Conservation (phyloP, 2,329 filamentous ascomycete species). For the Verticillium albo-atrum region DNA sequence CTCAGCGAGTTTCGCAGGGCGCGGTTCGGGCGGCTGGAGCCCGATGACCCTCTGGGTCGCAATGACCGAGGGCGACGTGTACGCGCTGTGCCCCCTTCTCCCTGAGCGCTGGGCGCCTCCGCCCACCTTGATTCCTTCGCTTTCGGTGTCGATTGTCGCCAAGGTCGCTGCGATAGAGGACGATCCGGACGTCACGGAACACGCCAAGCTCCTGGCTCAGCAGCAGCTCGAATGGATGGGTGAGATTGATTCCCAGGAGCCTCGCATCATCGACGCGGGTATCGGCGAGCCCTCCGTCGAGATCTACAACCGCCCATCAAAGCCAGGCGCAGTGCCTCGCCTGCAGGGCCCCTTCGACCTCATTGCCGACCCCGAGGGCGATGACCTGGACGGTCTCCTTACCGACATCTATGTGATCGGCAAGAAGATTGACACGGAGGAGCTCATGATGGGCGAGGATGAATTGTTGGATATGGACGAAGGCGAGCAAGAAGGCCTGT, state of each 20-base stretch:
- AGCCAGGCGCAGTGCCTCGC: constrained; percentile 53
- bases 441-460: constrained; percentile 61
- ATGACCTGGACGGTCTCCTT: constrained; percentile 51
- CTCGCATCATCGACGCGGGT: constrained; percentile 45
- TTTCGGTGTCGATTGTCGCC: constrained; percentile 78
- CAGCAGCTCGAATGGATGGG: constrained; percentile 66
- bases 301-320: constrained; percentile 52
- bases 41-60: constrained; percentile 95
- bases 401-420: constrained; percentile 61
- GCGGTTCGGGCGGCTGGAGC: constrained; percentile 77
- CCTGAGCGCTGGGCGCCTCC: constrained; percentile 82
- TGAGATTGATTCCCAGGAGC: constrained; percentile 60
- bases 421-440: constrained; percentile 54
- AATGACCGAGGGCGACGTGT: constrained; percentile 92
- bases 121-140: constrained; percentile 70
- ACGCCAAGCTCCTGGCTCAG: constrained; percentile 53
- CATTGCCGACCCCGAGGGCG: constrained; percentile 48
- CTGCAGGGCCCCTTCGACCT: constrained; percentile 61
- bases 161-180: constrained; percentile 62
- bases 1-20: constrained; percentile 71
- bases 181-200: constrained; percentile 47
- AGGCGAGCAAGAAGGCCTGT: constrained; percentile 54
- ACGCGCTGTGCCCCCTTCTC: constrained; percentile 85
- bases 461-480: constrained; percentile 55
- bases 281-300: constrained; percentile 46